Evolutionary conservation across 139 green algal genomes (phyloP), one percentile per base, ranked within the genome.

Genomic region (Coelastrella sp.): DNA sequence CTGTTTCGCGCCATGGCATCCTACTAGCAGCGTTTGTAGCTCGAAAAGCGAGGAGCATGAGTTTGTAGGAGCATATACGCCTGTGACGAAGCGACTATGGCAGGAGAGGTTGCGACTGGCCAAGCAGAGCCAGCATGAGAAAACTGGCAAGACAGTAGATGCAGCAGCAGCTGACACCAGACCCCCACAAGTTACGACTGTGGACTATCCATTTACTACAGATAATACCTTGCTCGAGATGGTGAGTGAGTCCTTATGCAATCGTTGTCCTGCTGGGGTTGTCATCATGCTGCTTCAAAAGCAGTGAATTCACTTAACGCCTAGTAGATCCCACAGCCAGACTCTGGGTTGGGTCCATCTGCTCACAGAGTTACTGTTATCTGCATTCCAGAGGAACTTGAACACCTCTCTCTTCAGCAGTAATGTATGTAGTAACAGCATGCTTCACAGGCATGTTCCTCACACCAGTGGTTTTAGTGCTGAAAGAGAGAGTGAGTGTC

Each of bases 31-130:
- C 68, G 6, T 37, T 37, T 38, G 68, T 38, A 77, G 68, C 68
- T 27, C 23, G 23, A 38, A 4, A 19, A 34, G 86, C 71, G 83
- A 89, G 2, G 62, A 89, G 5, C 34, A 85, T 15, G 27, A 80
- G 25, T 88, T 91, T 30, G 59, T 92, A 1, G 91, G 89, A 0
- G 84, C 59, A 0, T 94, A 91, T 80, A 94, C 91, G 35, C 89
- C 91, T 0, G 89, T 95, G 3, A 96, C 92, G 5, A 93, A 93
- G 81, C 53, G 85, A 71, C 87, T 95, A 2, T 95, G 92, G 92
- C 34, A 85, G 5, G 81, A 92, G 3, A 79, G 91, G 2, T 34
- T 90, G 17, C 53, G 60, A 1, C 13, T 62, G 51, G 43, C 69
- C 45, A 41, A 78, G 8, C 75, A 84, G 43, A 38, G 60, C 11